These are phyloP conservation scores for Phaeodactylum tricornutum DNA, from an alignment of 108 stramenopile genomes.

Conservation along the genomic window DNA sequence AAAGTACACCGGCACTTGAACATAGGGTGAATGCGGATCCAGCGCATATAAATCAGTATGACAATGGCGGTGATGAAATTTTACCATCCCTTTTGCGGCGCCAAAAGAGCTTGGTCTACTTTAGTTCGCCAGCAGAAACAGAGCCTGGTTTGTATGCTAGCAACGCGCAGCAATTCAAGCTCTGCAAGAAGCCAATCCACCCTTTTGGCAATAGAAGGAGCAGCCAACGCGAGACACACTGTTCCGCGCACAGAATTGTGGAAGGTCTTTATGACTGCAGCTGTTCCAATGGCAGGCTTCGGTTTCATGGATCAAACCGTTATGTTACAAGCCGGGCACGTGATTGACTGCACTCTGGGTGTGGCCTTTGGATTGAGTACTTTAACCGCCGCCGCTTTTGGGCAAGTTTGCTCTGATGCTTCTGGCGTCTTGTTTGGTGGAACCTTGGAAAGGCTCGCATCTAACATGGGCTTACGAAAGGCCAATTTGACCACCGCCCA, in stretches of 20 bases:
- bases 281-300: slow-evolving; percentile 77
- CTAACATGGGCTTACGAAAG: slow-evolving; percentile 17
- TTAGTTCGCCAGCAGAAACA: no score
- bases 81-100: no score
- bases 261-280: slow-evolving; percentile 26
- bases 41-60: no score
- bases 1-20: no score
- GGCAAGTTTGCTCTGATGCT: slow-evolving; percentile 43
- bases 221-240: neutral
- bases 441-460: slow-evolving; percentile 24
- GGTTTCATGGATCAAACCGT: slow-evolving; percentile 74
- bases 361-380: slow-evolving; percentile 67
- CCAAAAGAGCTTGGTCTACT: no score
- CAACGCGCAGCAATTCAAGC: no score
- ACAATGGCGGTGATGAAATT: no score
- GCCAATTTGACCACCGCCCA: slow-evolving; percentile 22
- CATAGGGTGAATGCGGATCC: no score
- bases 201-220: neutral
- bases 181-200: slow-evolving; percentile 1
- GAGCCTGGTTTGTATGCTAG: no score
- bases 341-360: slow-evolving; percentile 66
- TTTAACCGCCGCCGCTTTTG: slow-evolving; percentile 52
- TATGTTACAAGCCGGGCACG: slow-evolving; percentile 69
- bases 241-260: slow-evolving; percentile 20
- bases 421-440: slow-evolving; percentile 48